These are phyloP conservation scores for Miscanthus sacchariflorus DNA, from an alignment of 202 grass and related monocot species.

Conservation along the genomic window DNA sequence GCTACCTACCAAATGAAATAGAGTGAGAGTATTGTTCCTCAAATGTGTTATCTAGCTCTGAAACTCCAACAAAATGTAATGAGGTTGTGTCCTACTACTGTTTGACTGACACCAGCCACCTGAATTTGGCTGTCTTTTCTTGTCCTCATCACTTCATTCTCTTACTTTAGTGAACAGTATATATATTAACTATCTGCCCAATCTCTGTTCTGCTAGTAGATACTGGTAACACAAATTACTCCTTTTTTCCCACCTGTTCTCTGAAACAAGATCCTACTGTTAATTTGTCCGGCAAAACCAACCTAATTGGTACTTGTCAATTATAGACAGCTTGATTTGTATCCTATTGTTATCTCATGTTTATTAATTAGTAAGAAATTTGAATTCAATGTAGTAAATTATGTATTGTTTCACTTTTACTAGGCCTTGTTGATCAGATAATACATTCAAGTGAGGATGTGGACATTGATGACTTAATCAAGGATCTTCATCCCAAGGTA, in stretches of 20 bases:
- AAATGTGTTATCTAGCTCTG: constrained; percentile 32
- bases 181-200: constrained; percentile 6
- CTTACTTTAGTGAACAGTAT: constrained; percentile 20
- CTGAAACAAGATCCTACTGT: constrained; percentile 17
- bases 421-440: constrained; percentile 92
- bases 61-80: constrained; percentile 11
- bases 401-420: constrained; percentile 43
- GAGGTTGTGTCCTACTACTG: constrained; percentile 16
- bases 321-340: not conserved
- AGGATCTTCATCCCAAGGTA: constrained; percentile 96
- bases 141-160: not conserved
- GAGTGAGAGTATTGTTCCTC: constrained; percentile 29
- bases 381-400: not conserved
- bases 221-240: not conserved
- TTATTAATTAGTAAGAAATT: constrained; percentile 18
- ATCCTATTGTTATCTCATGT: not conserved
- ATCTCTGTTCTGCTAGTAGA: constrained; percentile 16
- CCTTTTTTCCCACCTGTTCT: constrained; percentile 20
- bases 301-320: constrained; percentile 9
- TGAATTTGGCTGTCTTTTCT: constrained; percentile 11
- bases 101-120: not conserved
- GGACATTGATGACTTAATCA: constrained; percentile 72
- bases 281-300: constrained; percentile 24
- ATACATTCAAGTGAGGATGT: constrained; percentile 87
- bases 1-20: constrained; percentile 31